Evolutionary conservation across 1,139 yeast species (phyloP), one percentile per base, ranked within the genome.

Genomic region (Spathaspora sp.): DNA sequence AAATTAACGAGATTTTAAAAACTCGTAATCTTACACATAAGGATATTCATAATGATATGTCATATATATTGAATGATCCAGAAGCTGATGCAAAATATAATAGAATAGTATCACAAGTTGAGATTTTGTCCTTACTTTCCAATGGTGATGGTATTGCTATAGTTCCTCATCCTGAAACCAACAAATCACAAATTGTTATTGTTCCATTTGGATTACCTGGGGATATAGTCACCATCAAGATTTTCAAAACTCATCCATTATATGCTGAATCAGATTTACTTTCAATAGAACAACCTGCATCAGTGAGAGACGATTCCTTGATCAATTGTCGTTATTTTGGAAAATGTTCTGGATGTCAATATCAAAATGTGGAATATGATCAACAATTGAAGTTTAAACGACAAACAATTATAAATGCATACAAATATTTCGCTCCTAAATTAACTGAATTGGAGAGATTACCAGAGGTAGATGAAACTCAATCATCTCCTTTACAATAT

Each of bases 131-230:
- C 43, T 67, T 86, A 27, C 73, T 89, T 9, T 86, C 97, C 1
- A 86, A 82, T 52, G 98, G 98, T 46, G 93, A 86, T 55, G 91
- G 93, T 2, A 56, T 87, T 29, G 89, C 84, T 0, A 51, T 86
- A 6, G 74, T 86, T 29, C 66, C 73, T 7, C 83, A 83, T 57
- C 90, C 90, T 1, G 74, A 70, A 5, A 51, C 57, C 1, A 64
- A 59, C n/a, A 61, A 59, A 43, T 61, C 58, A 41, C 84, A 79
- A 57, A 61, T 79, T 18, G 80, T 70, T 2, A 68, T 89, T 10
- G 81, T 93, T 5, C 99, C 99, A 11, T 93, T 87, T 68, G 87
- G 91, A 3, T 70, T 88, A 34, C 96, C 96, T 0, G 97, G 96
- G 1, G 99, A 93, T 61, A 59, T 75, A 1, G 93, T 85, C 4